Conservation (phyloP, 768 basidiomycete genomes). For the Rhodotorula diobovata region DNA sequence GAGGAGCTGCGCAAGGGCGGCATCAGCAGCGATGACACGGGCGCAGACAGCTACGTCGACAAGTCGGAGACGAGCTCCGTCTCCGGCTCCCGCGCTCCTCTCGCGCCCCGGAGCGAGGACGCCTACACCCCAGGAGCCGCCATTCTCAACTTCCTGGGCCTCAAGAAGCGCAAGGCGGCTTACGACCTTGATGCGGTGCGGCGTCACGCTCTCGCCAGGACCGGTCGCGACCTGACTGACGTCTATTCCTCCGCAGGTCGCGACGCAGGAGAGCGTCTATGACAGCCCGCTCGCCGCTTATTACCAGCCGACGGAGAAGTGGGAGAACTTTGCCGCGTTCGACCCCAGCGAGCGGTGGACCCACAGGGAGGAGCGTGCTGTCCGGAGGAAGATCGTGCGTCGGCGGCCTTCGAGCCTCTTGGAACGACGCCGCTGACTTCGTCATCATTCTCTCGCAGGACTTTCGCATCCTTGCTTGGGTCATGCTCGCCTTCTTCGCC, state of each 20-base stretch:
- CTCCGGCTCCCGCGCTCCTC: conserved; percentile 9
- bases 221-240: no score
- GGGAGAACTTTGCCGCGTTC: conserved; percentile 43
- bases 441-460: conserved; percentile 27
- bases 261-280: conserved; percentile 29
- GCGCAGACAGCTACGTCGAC: neutral
- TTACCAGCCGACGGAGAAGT: conserved; percentile 21
- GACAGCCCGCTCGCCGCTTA: conserved; percentile 24
- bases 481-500: conserved; percentile 44
- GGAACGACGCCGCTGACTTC: neutral
- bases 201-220: no score
- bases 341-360: conserved; percentile 48
- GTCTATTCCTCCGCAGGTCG: conserved; percentile 8
- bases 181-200: conserved; percentile 25
- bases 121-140: conserved; percentile 9
- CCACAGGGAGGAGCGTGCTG: conserved; percentile 44
- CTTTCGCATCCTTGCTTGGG: conserved; percentile 45
- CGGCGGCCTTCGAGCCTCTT: neutral
- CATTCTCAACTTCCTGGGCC: conserved; percentile 10
- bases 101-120: conserved; percentile 8
- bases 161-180: neutral
- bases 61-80: conserved; percentile 15
- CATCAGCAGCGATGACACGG: neutral
- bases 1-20: neutral
- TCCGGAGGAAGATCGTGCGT: conserved; percentile 30